Percentiles rank a stretch among this genome's conserved stretches.
These are phyloP conservation scores for Ogataea ganodermae DNA, from an alignment of 805 yeast species.

Conservation along the genomic window DNA sequence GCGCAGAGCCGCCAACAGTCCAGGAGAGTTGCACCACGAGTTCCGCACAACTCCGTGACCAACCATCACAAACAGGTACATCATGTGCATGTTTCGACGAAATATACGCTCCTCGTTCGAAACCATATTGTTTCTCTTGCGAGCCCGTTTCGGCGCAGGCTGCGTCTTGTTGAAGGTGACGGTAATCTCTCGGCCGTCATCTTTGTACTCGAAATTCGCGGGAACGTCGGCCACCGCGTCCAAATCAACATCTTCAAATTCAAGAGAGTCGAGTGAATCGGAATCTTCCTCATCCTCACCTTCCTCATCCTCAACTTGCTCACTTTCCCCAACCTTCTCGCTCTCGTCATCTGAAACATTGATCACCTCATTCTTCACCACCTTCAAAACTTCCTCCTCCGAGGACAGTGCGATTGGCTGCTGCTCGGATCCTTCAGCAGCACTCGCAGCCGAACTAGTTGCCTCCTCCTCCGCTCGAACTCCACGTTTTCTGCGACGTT, in stretches of 20 bases:
- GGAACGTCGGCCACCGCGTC: conserved; percentile 13
- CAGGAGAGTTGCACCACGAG: conserved; percentile 63
- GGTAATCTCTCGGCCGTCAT: conserved; percentile 18
- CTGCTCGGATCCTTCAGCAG: background rate
- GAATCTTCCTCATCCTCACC: conserved; percentile 11
- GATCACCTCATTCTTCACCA: background rate
- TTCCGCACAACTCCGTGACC: conserved; percentile 71
- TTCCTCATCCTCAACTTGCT: conserved; percentile 10
- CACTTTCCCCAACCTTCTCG: conserved; percentile 14
- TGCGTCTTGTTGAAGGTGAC: conserved; percentile 24
- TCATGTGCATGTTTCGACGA: conserved; percentile 59
- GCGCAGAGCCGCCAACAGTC: conserved; percentile 43
- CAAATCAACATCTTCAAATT: conserved; percentile 42
- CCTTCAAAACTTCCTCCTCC: conserved; percentile 3
- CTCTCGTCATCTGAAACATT: background rate
- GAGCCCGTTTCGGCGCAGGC: conserved; percentile 15
- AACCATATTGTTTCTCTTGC: conserved; percentile 38
- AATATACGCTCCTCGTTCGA: conserved; percentile 55
- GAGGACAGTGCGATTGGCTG: conserved; percentile 1
- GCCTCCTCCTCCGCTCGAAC: background rate
- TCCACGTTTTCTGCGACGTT: conserved; percentile 18
- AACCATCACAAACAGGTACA: conserved; percentile 58
- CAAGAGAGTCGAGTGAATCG: conserved; percentile 41
- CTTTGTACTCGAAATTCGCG: background rate
- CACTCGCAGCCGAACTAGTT: background rate